A percentile compares a stretch with the other conserved stretches of the same genome.
Conservation (phyloP, 495 filamentous ascomycete species). For the Aspergillus taichungensis region DNA sequence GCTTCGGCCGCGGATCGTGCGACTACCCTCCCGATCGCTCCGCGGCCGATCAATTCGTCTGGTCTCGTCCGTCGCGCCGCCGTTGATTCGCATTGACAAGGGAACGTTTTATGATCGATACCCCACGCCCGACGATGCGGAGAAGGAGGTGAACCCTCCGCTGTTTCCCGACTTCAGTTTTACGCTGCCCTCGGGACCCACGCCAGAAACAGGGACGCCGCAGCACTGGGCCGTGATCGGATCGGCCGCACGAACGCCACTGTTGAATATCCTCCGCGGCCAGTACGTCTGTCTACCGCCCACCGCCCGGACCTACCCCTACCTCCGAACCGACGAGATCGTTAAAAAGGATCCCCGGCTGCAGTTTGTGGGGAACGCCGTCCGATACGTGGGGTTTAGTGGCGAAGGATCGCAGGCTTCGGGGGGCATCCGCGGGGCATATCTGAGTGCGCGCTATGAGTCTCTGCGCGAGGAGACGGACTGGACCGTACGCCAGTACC, state of each 20-base stretch:
- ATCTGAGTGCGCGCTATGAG: slow-evolving; percentile 90
- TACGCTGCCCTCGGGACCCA: slow-evolving; percentile 44
- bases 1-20: too few relatives aligned
- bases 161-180: slow-evolving; percentile 64
- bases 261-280: slow-evolving; percentile 67
- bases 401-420: slow-evolving; percentile 49
- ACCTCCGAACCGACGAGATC: slow-evolving; percentile 57
- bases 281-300: slow-evolving; percentile 65
- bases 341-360: slow-evolving; percentile 43
- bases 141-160: slow-evolving; percentile 37
- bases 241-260: slow-evolving; percentile 61
- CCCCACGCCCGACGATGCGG: slow-evolving; percentile 40
- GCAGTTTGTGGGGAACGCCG: slow-evolving; percentile 51
- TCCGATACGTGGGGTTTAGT: slow-evolving; percentile 76
- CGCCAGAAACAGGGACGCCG: slow-evolving; percentile 6
- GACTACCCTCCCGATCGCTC: too few relatives aligned
- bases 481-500: slow-evolving; percentile 70
- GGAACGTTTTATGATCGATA: slow-evolving; percentile 77
- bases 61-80: slow-evolving; percentile 22
- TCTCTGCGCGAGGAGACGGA: slow-evolving; percentile 77
- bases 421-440: slow-evolving; percentile 57
- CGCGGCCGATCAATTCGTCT: background rate
- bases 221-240: slow-evolving; percentile 72
- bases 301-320: slow-evolving; percentile 63
- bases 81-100: slow-evolving; percentile 64